Conservation (phyloP, 805 yeast genomes). For the Candida vartiovaarae region DNA sequence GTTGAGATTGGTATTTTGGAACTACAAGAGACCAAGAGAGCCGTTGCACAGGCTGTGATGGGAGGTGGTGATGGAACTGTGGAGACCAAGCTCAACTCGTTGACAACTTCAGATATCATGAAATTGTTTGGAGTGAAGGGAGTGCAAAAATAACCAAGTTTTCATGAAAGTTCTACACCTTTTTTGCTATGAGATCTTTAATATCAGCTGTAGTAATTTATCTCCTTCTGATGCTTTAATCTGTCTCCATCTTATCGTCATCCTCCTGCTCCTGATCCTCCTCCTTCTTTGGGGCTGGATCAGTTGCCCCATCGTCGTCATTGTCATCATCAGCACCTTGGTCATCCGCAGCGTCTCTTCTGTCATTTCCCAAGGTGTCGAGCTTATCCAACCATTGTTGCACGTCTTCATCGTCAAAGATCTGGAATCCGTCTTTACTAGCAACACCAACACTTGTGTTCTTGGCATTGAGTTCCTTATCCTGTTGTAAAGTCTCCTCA, state of each 20-base stretch:
- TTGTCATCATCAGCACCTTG: slow-evolving; percentile 18
- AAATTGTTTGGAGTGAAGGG: slow-evolving; percentile 6
- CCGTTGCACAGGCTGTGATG: slow-evolving; percentile 64
- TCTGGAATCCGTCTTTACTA: slow-evolving; percentile 73
- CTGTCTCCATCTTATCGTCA: slow-evolving; percentile 33
- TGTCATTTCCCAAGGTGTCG: slow-evolving; percentile 55
- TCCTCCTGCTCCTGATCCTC: slow-evolving; percentile 21
- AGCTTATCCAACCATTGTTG: slow-evolving; percentile 74
- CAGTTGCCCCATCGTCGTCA: slow-evolving; percentile 17
- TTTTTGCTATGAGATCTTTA: no score
- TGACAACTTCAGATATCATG: slow-evolving; percentile 7
- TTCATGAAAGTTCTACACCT: no score
- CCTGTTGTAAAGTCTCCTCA: slow-evolving; percentile 94
- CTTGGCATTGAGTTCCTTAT: slow-evolving; percentile 75
- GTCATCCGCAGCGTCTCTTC: slow-evolving; percentile 31
- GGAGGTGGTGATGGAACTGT: slow-evolving; percentile 57
- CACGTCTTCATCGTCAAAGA: slow-evolving; percentile 80
- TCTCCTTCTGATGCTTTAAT: slow-evolving; percentile 4
- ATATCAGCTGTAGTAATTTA: no score
- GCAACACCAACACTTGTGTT: slow-evolving; percentile 92
- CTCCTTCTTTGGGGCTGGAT: slow-evolving; percentile 7
- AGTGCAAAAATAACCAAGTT: no score
- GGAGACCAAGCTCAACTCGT: slow-evolving; percentile 56
- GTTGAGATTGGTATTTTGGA: slow-evolving; percentile 80
- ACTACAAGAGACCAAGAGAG: slow-evolving; percentile 75